Percentiles rank a stretch among this genome's conserved stretches.
Evolutionary conservation across 140 eudicot species (phyloP).

Genomic region (Flaveria floridana): DNA sequence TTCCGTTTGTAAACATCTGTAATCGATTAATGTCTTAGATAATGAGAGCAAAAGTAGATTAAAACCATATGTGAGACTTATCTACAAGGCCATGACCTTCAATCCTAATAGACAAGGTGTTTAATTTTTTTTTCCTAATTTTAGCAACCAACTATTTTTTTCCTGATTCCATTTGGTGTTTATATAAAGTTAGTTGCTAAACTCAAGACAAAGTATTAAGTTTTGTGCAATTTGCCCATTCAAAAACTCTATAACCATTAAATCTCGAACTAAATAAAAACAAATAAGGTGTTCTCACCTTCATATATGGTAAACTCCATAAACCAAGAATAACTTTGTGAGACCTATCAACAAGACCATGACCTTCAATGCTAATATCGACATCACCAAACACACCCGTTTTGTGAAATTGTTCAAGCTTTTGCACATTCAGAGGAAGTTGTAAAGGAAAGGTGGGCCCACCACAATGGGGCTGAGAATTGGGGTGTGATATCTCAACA

Average conservation of each 20-base stretch:
- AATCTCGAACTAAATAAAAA: background rate
- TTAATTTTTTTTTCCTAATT: background rate
- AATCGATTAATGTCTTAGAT: conserved; percentile 14
- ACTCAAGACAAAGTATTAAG: background rate
- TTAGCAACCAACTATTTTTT: background rate
- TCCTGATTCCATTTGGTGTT: no score
- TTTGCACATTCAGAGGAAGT: conserved; percentile 53
- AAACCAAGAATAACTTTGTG: conserved; percentile 82
- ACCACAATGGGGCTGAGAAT: conserved; percentile 48
- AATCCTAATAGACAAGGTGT: conserved; percentile 29
- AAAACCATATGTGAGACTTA: conserved; percentile 50
- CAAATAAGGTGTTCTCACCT: conserved; percentile 48
- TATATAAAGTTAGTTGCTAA: background rate
- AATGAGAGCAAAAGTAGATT: conserved; percentile 6
- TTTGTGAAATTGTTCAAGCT: conserved; percentile 51
- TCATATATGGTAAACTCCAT: conserved; percentile 89
- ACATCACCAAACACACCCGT: conserved; percentile 66
- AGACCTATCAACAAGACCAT: conserved; percentile 51
- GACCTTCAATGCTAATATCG: conserved; percentile 65
- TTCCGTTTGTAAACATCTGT: conserved; percentile 99
- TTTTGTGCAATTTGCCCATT: background rate
- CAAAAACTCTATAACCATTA: conserved; percentile 9
- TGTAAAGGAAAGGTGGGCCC: conserved; percentile 55
- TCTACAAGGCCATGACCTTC: conserved; percentile 60
- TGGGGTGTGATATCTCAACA: conserved; percentile 71